phyloP scores from a whole-genome alignment of 768 basidiomycete genomes.

The Amanita pseudoporphyria region DNA sequence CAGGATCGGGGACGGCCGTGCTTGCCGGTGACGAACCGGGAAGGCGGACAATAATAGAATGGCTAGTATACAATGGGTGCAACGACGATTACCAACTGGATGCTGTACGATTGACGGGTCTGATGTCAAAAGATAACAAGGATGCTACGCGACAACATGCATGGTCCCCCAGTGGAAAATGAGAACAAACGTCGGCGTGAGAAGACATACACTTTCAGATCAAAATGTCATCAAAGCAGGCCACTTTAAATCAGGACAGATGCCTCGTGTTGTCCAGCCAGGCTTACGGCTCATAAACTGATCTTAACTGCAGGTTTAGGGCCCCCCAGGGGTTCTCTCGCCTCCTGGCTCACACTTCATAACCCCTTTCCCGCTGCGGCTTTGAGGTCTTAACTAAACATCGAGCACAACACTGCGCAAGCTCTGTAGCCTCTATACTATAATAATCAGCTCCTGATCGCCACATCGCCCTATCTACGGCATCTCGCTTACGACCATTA shows the following conservation, averaged over 20 bases:
- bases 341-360: background rate
- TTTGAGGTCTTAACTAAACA: background rate
- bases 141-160: background rate
- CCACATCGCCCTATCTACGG: background rate
- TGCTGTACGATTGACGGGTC: no score
- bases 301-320: slow-evolving; percentile 1
- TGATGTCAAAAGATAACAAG: no score
- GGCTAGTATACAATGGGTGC: background rate
- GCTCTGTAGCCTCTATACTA: background rate
- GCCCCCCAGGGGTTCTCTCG: background rate
- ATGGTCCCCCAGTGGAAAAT: background rate
- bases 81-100: background rate
- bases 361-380: background rate
- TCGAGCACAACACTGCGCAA: background rate
- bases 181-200: background rate
- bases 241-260: background rate
- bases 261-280: slow-evolving; percentile 7
- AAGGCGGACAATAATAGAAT: background rate
- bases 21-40: background rate
- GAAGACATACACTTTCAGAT: background rate
- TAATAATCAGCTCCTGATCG: background rate
- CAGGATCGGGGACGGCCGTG: background rate
- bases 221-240: background rate
- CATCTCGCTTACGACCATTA: slow-evolving; percentile 5
- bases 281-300: slow-evolving; percentile 3